These are phyloP conservation scores for Gelatoporia subvermispora DNA, from an alignment of 768 basidiomycete genomes.

Conservation along the genomic window DNA sequence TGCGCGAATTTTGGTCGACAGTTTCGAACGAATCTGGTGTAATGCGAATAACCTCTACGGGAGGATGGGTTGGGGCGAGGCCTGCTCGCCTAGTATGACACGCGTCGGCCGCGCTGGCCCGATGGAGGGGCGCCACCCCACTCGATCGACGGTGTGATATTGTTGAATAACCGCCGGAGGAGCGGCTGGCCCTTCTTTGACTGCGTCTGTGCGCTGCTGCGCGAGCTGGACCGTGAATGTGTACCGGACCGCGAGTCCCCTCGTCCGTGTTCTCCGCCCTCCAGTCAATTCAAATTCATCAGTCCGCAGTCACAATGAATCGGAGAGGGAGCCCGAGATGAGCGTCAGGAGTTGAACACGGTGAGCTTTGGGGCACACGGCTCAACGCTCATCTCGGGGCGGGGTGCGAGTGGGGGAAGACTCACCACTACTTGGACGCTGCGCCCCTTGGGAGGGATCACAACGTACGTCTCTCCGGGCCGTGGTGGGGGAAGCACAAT, in stretches of 20 bases:
- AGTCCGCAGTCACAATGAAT: too few relatives aligned
- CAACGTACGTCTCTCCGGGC: conserved; percentile 21
- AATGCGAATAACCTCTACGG: too few relatives aligned
- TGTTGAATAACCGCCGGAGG: background rate
- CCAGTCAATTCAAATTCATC: too few relatives aligned
- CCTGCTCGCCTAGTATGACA: too few relatives aligned
- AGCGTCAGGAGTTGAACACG: too few relatives aligned
- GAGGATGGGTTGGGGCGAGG: too few relatives aligned
- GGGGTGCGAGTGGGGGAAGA: background rate
- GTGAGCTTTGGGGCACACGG: background rate
- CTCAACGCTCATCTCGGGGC: background rate
- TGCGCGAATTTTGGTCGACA: too few relatives aligned
- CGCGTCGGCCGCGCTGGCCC: too few relatives aligned
- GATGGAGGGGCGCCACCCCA: too few relatives aligned
- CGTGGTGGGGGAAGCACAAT: conserved; percentile 21
- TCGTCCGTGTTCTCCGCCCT: too few relatives aligned
- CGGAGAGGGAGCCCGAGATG: too few relatives aligned
- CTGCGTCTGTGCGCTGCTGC: background rate
- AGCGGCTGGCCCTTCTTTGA: conserved; percentile 2
- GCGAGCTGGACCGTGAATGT: background rate
- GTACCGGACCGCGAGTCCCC: background rate
- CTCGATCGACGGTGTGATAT: background rate
- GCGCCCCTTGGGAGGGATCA: conserved; percentile 20
- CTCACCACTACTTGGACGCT: conserved; percentile 14
- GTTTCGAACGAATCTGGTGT: too few relatives aligned